A percentile compares a stretch with the other conserved stretches of the same genome.
Conservation (phyloP, 2,329 filamentous ascomycete species). For the Myriangium duriaei region DNA sequence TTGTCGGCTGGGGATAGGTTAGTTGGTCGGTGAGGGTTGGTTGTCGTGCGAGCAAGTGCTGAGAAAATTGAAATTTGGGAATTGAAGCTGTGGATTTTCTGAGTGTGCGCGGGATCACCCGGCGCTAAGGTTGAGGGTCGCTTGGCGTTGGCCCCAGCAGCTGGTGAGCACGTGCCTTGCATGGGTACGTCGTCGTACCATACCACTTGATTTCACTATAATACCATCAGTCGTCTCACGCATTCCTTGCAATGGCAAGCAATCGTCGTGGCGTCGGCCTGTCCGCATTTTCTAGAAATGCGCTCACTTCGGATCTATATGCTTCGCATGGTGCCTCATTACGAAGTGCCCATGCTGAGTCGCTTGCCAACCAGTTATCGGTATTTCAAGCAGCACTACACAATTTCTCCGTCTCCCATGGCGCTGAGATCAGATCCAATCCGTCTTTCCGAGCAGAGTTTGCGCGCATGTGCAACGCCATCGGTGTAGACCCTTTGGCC, state of each 20-base stretch:
- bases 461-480: constrained; percentile 93
- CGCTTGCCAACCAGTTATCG: constrained; percentile 82
- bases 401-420: constrained; percentile 89
- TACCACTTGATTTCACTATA: not conserved
- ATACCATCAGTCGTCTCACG: no score
- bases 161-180: not conserved
- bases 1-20: constrained; percentile 29
- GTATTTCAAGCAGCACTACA: constrained; percentile 93
- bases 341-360: constrained; percentile 71
- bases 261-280: constrained; percentile 74
- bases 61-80: constrained; percentile 11
- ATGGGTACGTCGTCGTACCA: no score
- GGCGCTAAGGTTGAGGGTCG: not conserved
- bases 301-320: constrained; percentile 77
- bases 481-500: constrained; percentile 87
- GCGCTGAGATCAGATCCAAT: constrained; percentile 89
- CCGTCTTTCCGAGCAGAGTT: constrained; percentile 93
- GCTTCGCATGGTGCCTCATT: constrained; percentile 78
- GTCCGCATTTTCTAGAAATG: constrained; percentile 75
- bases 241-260: constrained; percentile 32
- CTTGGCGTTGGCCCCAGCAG: not conserved
- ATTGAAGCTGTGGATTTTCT: constrained; percentile 7
- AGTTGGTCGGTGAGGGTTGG: constrained; percentile 14
- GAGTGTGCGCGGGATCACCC: not conserved
- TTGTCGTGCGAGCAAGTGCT: constrained; percentile 7